phyloP scores from a whole-genome alignment of 139 green algal genomes.

The Tetratostichococcus sp. region DNA sequence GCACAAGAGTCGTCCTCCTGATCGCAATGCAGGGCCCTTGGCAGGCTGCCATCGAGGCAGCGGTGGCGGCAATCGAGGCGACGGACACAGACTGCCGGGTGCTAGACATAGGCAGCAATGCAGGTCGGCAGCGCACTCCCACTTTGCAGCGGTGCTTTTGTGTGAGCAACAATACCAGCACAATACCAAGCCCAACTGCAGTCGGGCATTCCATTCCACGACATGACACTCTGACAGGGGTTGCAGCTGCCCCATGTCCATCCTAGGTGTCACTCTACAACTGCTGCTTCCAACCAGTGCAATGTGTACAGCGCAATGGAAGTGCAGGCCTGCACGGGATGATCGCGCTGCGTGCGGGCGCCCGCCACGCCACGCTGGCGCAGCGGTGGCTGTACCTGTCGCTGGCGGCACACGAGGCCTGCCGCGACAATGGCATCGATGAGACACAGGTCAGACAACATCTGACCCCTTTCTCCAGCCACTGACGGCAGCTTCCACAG shows the following conservation, averaged over 20 bases:
- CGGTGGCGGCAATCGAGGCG: slow-evolving; percentile 17
- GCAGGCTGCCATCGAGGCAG: slow-evolving; percentile 28
- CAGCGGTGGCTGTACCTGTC: slow-evolving; percentile 81
- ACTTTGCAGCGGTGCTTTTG: too few species aligned
- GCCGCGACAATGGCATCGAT: slow-evolving; percentile 40
- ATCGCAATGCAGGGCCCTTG: slow-evolving; percentile 15
- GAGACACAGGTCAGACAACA: neutral
- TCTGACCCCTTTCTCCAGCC: too few species aligned
- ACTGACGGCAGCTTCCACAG: too few species aligned
- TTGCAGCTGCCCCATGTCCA: too few species aligned
- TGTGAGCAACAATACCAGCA: too few species aligned
- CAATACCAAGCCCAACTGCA: too few species aligned
- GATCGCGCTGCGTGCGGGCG: slow-evolving; percentile 60
- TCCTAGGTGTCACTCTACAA: too few species aligned
- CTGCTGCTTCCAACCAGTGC: too few species aligned
- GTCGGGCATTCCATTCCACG: too few species aligned
- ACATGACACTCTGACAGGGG: too few species aligned
- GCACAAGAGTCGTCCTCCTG: too few species aligned
- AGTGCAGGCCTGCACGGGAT: slow-evolving; percentile 49
- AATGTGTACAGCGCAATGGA: too few species aligned
- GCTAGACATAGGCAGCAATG: slow-evolving; percentile 51
- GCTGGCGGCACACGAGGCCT: slow-evolving; percentile 52
- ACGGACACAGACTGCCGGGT: slow-evolving; percentile 58
- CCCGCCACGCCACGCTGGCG: slow-evolving; percentile 64
- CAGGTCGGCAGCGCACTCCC: slow-evolving; percentile 10